Percentiles rank a stretch among this genome's conserved stretches.
Conservation (phyloP, 2,329 filamentous ascomycete genomes). For the Xylaria multiplex region DNA sequence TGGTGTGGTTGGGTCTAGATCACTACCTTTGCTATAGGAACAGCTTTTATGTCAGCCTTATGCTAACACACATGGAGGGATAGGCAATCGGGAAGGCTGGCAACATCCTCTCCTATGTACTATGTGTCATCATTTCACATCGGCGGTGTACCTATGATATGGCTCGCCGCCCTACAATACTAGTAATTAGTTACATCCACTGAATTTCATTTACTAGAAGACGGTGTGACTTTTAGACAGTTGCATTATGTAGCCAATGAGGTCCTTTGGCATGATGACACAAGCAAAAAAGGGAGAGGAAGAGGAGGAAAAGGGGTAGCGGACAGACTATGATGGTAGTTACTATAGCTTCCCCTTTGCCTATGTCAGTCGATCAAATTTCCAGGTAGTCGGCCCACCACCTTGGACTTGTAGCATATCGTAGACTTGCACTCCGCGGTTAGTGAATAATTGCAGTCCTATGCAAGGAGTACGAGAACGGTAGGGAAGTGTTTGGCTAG, state of each 20-base stretch:
- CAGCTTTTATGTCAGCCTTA: slow-evolving; percentile 26
- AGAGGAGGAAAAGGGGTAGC: not conserved
- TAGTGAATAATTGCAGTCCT: not conserved
- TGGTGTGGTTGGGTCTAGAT: slow-evolving; percentile 16
- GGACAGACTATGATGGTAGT: not conserved
- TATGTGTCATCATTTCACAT: slow-evolving; percentile 16
- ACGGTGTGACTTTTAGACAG: not conserved
- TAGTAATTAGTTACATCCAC: not conserved
- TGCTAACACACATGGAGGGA: slow-evolving; percentile 5
- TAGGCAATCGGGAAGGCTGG: slow-evolving; percentile 22
- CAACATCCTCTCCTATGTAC: slow-evolving; percentile 3
- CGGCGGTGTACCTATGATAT: slow-evolving; percentile 11
- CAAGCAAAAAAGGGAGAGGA: not conserved
- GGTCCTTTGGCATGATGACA: not conserved
- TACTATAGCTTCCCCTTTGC: not conserved
- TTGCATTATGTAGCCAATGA: slow-evolving; percentile 8
- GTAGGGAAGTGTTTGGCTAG: slow-evolving; percentile 2
- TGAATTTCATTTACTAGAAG: not conserved
- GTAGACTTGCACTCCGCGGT: not conserved
- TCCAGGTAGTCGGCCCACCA: not conserved
- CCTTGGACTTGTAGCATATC: slow-evolving; percentile 13
- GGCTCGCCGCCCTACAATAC: not conserved
- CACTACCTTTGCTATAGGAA: slow-evolving; percentile 10
- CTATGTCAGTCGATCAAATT: not conserved
- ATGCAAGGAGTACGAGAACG: slow-evolving; percentile 1